phyloP scores from a whole-genome alignment of 495 filamentous ascomycete species.

The Gamarada debralockiae region DNA sequence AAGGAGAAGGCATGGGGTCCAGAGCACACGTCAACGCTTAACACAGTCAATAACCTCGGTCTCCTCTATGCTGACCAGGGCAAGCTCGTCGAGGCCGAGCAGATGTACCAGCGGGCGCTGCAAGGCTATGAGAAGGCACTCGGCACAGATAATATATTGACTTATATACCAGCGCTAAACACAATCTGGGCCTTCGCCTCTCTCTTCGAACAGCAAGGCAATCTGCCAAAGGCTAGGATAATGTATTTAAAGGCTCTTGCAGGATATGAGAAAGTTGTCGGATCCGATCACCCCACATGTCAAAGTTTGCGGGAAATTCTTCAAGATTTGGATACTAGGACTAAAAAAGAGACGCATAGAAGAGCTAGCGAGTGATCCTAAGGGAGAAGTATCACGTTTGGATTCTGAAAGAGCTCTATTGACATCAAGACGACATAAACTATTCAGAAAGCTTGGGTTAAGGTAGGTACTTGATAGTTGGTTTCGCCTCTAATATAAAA shows the following conservation, averaged over 20 bases:
- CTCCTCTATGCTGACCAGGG: constrained; percentile 26
- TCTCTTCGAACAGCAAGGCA: constrained; percentile 9
- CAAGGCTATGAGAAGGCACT: constrained; percentile 32
- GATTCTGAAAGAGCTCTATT: constrained; percentile 2
- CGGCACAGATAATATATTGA: constrained; percentile 30
- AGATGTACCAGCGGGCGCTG: too few species aligned
- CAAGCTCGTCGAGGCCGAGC: constrained; percentile 28
- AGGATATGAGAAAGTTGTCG: constrained; percentile 15
- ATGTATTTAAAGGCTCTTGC: constrained; percentile 15
- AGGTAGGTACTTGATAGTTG: too few species aligned
- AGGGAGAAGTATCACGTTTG: neutral
- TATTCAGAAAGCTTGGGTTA: constrained; percentile 8
- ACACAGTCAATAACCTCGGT: constrained; percentile 27
- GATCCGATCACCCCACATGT: constrained; percentile 8
- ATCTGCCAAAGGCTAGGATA: constrained; percentile 8
- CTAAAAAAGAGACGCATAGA: neutral
- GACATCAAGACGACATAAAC: constrained; percentile 7
- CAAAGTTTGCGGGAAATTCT: constrained; percentile 1
- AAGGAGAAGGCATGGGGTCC: constrained; percentile 33
- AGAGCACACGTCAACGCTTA: constrained; percentile 36
- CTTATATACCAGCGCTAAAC: too few species aligned
- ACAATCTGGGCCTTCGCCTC: neutral
- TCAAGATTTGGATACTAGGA: constrained; percentile 1
- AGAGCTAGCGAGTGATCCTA: neutral
- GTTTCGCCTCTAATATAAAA: too few species aligned